A percentile compares a stretch with the other conserved stretches of the same genome.
Evolutionary conservation across 2,329 filamentous ascomycete species (phyloP).

Genomic region (Penicillium sp.): DNA sequence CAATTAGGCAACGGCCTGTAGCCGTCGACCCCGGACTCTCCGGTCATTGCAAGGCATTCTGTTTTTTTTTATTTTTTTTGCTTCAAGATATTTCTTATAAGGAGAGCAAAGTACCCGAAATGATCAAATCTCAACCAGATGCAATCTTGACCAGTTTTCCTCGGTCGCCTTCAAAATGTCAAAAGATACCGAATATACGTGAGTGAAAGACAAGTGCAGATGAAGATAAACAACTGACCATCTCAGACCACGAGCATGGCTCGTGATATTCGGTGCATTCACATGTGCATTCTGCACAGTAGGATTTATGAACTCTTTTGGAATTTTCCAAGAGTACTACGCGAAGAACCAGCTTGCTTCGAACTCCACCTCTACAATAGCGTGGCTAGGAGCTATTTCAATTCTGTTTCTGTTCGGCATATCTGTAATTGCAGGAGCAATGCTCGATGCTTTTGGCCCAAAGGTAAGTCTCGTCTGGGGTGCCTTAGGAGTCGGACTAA

Average conservation of each 20-base stretch:
- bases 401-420: constrained; percentile 36
- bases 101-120: no score
- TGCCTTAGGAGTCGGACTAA: no score
- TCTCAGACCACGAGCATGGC: constrained; percentile 27
- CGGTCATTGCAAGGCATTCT: background rate
- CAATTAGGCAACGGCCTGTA: background rate
- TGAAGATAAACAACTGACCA: background rate
- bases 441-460: constrained; percentile 37
- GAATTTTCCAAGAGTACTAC: constrained; percentile 40
- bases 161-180: background rate
- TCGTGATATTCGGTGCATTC: constrained; percentile 33
- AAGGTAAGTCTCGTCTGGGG: constrained; percentile 15
- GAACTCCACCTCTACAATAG: constrained; percentile 32
- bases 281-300: constrained; percentile 39
- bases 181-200: constrained; percentile 26
- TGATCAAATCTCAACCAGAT: background rate
- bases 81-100: background rate
- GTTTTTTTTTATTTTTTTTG: no score
- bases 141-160: background rate
- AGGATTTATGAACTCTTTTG: constrained; percentile 42
- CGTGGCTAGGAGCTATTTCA: constrained; percentile 37
- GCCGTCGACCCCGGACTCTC: constrained; percentile 10
- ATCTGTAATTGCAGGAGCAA: constrained; percentile 28
- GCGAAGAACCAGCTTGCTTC: constrained; percentile 24
- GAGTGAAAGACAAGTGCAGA: constrained; percentile 1